Evolutionary conservation across 192 early-diverging fungal genomes (phyloP).

Genomic region (Jimgerdemannia lactiflua): DNA sequence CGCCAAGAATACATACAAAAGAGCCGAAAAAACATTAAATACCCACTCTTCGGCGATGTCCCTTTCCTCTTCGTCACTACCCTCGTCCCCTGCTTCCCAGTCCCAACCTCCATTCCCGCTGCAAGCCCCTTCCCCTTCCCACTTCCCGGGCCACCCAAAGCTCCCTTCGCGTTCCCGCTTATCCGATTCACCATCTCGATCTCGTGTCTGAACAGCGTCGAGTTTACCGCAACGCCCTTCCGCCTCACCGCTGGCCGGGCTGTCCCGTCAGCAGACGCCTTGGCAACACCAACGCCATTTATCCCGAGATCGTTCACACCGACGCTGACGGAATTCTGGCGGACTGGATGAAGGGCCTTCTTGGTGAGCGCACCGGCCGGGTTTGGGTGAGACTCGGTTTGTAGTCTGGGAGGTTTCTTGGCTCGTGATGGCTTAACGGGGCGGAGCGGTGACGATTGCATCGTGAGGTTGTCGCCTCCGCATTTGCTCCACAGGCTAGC

Average conservation of each 20-base stretch:
- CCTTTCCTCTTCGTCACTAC: not conserved
- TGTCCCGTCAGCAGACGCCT: no score
- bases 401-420: not conserved
- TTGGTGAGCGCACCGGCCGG: not conserved
- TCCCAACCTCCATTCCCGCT: not conserved
- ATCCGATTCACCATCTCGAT: not conserved
- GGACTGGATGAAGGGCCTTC: no score
- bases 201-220: not conserved
- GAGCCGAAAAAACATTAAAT: not conserved
- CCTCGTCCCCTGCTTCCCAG: not conserved
- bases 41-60: not conserved
- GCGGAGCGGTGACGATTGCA: not conserved
- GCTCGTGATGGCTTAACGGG: not conserved
- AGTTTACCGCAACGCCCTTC: not conserved
- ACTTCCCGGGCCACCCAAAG: not conserved
- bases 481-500: conserved; percentile 12
- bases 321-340: no score
- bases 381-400: not conserved
- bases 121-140: not conserved
- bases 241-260: not conserved
- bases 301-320: no score
- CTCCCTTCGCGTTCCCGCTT: not conserved
- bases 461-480: conserved; percentile 4
- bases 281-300: no score
- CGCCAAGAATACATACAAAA: not conserved